Conservation (phyloP, 2,329 filamentous ascomycete genomes). For the Spiromastix sp. region DNA sequence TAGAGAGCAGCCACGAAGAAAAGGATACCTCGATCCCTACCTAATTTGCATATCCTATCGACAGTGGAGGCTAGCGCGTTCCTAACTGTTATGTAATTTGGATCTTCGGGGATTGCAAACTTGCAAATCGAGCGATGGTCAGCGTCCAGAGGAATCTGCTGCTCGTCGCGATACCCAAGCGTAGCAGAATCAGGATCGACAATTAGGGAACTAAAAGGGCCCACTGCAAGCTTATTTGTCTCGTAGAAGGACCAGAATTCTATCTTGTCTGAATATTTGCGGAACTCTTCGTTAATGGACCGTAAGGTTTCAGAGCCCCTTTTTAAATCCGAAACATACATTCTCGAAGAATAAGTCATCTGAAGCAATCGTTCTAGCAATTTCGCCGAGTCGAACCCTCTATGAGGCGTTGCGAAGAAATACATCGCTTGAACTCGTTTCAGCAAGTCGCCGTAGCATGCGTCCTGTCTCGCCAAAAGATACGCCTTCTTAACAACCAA, state of each 20-base stretch:
- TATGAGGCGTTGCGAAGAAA: conserved; percentile 19
- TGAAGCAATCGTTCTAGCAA: conserved; percentile 23
- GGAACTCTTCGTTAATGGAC: conserved; percentile 38
- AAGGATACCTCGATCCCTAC: background rate
- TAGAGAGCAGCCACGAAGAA: background rate
- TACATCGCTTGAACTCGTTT: conserved; percentile 9
- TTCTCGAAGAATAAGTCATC: conserved; percentile 19
- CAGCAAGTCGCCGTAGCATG: conserved; percentile 4
- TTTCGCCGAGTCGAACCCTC: conserved; percentile 13
- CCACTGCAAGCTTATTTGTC: conserved; percentile 22
- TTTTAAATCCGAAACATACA: conserved; percentile 31
- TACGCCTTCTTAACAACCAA: conserved; percentile 10
- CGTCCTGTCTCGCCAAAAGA: conserved; percentile 4
- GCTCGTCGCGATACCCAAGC: conserved; percentile 34
- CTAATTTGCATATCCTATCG: conserved; percentile 1
- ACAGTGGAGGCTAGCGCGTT: conserved; percentile 11
- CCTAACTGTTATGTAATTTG: conserved; percentile 25
- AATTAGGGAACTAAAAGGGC: conserved; percentile 19
- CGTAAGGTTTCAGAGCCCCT: conserved; percentile 25
- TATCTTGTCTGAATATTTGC: conserved; percentile 26
- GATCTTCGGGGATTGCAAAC: conserved; percentile 24
- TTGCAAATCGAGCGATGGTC: conserved; percentile 37
- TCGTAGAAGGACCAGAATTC: conserved; percentile 40
- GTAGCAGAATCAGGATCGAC: conserved; percentile 33
- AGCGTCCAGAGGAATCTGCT: conserved; percentile 27